phyloP scores from a whole-genome alignment of 495 filamentous ascomycete genomes.

The Penicillium roqueforti region DNA sequence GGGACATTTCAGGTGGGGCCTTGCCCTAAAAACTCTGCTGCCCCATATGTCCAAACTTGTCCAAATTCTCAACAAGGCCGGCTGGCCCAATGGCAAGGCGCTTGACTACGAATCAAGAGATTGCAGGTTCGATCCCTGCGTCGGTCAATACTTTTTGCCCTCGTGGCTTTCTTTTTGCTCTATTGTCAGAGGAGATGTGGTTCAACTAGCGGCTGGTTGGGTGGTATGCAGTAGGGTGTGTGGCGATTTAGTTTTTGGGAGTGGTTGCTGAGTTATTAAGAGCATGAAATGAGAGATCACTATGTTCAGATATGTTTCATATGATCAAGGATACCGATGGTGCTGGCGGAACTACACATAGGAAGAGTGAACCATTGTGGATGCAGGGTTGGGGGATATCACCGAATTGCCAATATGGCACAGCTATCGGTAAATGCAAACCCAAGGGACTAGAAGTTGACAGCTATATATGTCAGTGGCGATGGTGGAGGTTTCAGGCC shows the following conservation, averaged over 20 bases:
- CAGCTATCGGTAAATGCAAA: background rate
- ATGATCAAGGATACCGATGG: background rate
- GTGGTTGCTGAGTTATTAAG: too few species aligned
- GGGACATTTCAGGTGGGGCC: background rate
- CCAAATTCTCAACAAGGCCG: slow-evolving; percentile 18
- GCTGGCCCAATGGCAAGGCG: slow-evolving; percentile 67
- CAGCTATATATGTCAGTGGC: background rate
- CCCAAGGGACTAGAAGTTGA: background rate
- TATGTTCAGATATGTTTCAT: too few species aligned
- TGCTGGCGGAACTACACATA: background rate
- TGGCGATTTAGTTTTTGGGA: too few species aligned
- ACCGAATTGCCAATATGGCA: background rate
- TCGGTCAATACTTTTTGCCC: slow-evolving; percentile 29
- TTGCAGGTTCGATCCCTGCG: slow-evolving; percentile 45
- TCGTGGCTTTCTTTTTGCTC: background rate
- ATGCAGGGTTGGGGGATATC: background rate
- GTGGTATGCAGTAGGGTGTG: too few species aligned
- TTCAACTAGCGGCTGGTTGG: too few species aligned
- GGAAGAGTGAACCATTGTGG: background rate
- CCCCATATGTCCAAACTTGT: background rate
- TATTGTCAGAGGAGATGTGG: too few species aligned
- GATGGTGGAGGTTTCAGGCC: background rate
- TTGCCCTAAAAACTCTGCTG: slow-evolving; percentile 1
- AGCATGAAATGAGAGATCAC: too few species aligned
- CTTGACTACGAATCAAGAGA: slow-evolving; percentile 69